Base-by-base conservation (phyloP, 2,329 filamentous ascomycete genomes). In the Rhinocladiella similis region DNA sequence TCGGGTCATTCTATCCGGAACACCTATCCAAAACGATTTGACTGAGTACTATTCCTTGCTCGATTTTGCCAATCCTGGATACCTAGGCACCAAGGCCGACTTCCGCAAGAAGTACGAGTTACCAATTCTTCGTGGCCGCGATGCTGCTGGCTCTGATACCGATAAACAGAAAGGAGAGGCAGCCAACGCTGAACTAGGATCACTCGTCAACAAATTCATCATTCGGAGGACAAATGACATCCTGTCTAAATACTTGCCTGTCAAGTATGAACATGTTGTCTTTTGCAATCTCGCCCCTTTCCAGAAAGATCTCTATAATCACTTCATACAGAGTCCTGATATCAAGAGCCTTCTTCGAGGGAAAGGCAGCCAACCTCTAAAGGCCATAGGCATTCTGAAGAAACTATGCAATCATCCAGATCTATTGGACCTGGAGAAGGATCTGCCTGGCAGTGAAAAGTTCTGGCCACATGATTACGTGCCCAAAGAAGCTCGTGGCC, bases 211-310 rank as follows among this genome's bases (percentile, higher is more conserved):
- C 77, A 97, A 96, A 68, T 99, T 99, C 75, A 95, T 99, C 70
- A 99, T 99, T 66, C 88, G 94, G 57, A 87, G 94, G 56, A 97
- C 93, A 3, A 99, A 99, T 80, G 94, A 99, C 69, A 96, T 99
- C 60, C 76, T 99, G 20, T 97, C 93, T 50, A 99, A 99, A 72
- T 99, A 99, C 69, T 77, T 99, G 57, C 94, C 94, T 0, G 87
- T 97, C 77, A 99, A 99, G 77, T 99, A 99, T 73, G 94, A 99
- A 73, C 94, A 99, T 70, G 94, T 99, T 27, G 94, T 99, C 1
- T 99, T 99, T 75, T 99, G 94, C 80, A 93, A 93, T 66, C 81
- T 96, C 45, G 89, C 94, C 14, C 89, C 90, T 0, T 97, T 99
- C 75, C 94, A 99, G 72, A 82, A 91, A 53, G 90, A 90, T 63